Evolutionary conservation across 2,329 filamentous ascomycete species (phyloP), one percentile per base, ranked within the genome.

Genomic region (Neonectria punicea): DNA sequence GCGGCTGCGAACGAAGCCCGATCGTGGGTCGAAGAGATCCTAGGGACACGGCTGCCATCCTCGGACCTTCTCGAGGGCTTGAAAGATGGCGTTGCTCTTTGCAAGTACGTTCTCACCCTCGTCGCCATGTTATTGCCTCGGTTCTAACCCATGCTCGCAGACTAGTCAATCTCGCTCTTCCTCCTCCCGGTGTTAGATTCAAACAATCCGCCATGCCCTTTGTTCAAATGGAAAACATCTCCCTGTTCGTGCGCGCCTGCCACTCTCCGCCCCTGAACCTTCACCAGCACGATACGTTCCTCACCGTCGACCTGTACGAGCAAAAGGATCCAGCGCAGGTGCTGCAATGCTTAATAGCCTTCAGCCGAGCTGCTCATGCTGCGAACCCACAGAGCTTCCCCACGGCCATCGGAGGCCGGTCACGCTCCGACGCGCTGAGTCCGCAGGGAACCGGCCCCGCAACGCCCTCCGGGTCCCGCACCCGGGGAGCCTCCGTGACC

Each of bases 151-250:
- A n/a, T 16, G 11, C 28, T 53, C 2, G 16, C 70, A 96, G 93
- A 76, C 89, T 98, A 57, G 88, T 93, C 74, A 98, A 97, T 76
- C 85, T 95, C 61, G 92, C 88, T 34, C 80, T 92, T 41, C 92
- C 93, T 28, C 88, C 90, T 16, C 92, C 93, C 0, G 91, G 91
- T 34, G 88, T 97, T 81, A 93, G 91, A 79, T 98, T 92, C 87
- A 98, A 98, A 82, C 86, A 91, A 76, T 97, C 94, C 1, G 82
- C 89, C 44, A 98, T 98, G 95, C 96, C 96, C 0, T 99, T 99
- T 78, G 95, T 98, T 44, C 96, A 99, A 80, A 98, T 98, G 94
- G 96, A 99, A 80, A 99, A 99, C 78, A 98, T 99, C 76, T 97
- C 94, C 5, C 93, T 97, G 77, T 99, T 98, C 81, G 89, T 99